A percentile compares a stretch with the other conserved stretches of the same genome.
Conservation (phyloP, 768 basidiomycete species). For the Suillus subaureus region DNA sequence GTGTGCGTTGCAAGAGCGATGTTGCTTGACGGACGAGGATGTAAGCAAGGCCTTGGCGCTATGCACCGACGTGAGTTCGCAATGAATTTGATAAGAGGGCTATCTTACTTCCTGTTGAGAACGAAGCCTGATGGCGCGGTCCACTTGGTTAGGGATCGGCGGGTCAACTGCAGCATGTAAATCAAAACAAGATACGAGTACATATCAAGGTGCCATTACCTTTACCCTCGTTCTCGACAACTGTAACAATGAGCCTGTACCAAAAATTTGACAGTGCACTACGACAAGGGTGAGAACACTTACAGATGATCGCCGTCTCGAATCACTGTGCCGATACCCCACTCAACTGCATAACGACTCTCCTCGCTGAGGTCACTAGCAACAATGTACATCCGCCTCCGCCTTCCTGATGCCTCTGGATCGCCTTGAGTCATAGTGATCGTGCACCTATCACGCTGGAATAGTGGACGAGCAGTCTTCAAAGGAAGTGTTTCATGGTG, state of each 20-base stretch:
- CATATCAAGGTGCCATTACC: slow-evolving; percentile 44
- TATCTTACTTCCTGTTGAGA: slow-evolving; percentile 85
- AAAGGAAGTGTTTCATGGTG: slow-evolving; percentile 67
- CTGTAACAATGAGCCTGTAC: slow-evolving; percentile 76
- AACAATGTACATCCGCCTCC: slow-evolving; percentile 75
- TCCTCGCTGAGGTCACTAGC: slow-evolving; percentile 96
- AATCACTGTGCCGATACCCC: slow-evolving; percentile 96
- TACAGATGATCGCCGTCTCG: slow-evolving; percentile 92
- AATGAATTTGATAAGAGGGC: background rate
- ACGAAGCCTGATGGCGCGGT: slow-evolving; percentile 77
- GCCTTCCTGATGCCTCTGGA: slow-evolving; percentile 60
- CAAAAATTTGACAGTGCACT: slow-evolving; percentile 4
- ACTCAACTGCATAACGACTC: slow-evolving; percentile 92
- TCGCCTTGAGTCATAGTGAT: slow-evolving; percentile 88
- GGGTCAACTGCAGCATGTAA: slow-evolving; percentile 58
- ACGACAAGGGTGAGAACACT: slow-evolving; percentile 18
- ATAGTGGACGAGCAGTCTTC: slow-evolving; percentile 74
- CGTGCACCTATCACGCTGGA: slow-evolving; percentile 91
- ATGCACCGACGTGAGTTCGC: slow-evolving; percentile 8
- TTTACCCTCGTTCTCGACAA: slow-evolving; percentile 91
- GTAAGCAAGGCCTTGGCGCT: slow-evolving; percentile 89
- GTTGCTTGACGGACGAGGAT: slow-evolving; percentile 90
- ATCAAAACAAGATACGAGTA: slow-evolving; percentile 7
- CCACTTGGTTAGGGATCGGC: slow-evolving; percentile 66
- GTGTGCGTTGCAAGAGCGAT: slow-evolving; percentile 86